Evolutionary conservation across 805 yeast genomes (phyloP).

Genomic region (Yamadazyma tumulicola): DNA sequence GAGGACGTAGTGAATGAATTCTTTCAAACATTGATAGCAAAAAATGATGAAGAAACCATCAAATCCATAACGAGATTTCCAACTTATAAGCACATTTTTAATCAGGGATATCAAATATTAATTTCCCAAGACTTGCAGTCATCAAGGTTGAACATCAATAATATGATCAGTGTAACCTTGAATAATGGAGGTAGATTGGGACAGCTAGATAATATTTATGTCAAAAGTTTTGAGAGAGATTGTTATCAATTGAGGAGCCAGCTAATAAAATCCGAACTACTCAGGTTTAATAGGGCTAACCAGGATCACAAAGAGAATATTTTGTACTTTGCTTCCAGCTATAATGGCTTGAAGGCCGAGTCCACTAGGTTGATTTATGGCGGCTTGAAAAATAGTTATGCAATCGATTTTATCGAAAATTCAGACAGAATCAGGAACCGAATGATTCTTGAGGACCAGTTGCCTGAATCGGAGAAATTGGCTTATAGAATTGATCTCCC

Average conservation of each 20-base stretch:
- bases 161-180: conserved; percentile 32
- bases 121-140: conserved; percentile 16
- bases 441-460: conserved; percentile 51
- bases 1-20: conserved; percentile 24
- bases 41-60: conserved; percentile 37
- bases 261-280: conserved; percentile 44
- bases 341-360: conserved; percentile 46
- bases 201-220: conserved; percentile 26
- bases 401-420: conserved; percentile 68
- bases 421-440: conserved; percentile 63
- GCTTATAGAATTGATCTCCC: conserved; percentile 42
- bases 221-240: conserved; percentile 34
- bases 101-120: conserved; percentile 20
- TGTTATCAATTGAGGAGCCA: conserved; percentile 29
- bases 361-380: conserved; percentile 29
- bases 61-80: conserved; percentile 25
- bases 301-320: conserved; percentile 68
- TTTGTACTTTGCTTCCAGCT: conserved; percentile 44
- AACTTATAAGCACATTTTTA: conserved; percentile 24
- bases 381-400: conserved; percentile 31
- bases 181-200: conserved; percentile 35
- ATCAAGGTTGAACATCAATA: conserved; percentile 20
- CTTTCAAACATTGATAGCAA: conserved; percentile 25
- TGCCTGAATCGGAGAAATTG: conserved; percentile 42
- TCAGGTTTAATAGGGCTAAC: conserved; percentile 47